These are phyloP conservation scores for Orbilia brochopaga DNA, from an alignment of 2,329 filamentous ascomycete species.

Conservation along the genomic window DNA sequence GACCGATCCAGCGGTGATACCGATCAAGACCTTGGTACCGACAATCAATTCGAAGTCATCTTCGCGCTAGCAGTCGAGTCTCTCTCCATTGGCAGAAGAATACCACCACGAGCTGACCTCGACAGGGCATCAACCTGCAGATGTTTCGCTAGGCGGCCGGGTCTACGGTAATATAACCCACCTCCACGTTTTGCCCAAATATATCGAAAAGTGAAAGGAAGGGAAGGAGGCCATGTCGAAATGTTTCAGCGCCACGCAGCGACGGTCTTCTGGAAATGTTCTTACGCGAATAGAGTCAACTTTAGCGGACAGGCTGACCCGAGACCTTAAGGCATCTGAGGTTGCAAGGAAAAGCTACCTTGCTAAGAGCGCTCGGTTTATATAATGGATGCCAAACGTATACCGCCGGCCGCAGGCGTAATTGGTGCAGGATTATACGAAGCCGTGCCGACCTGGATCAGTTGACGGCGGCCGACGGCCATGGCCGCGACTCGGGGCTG, in stretches of 20 bases:
- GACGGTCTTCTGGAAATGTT: not conserved
- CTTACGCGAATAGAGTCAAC: not conserved
- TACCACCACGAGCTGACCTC: not conserved
- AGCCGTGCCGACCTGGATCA: not conserved
- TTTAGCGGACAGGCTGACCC: not conserved
- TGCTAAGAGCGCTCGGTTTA: no score
- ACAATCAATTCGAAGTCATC: no score
- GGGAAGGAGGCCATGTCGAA: not conserved
- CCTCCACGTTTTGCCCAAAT: constrained; percentile 4
- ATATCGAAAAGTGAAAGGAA: not conserved
- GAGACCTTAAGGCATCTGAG: not conserved
- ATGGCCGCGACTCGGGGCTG: not conserved
- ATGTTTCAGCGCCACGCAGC: constrained; percentile 1
- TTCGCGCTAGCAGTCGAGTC: no score
- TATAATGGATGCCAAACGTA: not conserved
- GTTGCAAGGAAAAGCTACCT: no score
- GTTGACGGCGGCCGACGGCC: not conserved
- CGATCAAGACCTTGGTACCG: no score
- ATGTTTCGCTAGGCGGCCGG: constrained; percentile 2
- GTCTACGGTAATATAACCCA: not conserved
- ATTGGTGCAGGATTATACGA: not conserved
- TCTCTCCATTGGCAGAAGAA: not conserved
- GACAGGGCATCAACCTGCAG: not conserved
- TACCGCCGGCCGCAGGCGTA: not conserved
- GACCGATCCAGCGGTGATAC: no score